A percentile compares a stretch with the other conserved stretches of the same genome.
phyloP scores from a whole-genome alignment of 805 yeast species.

The Isabelozyma pseudorhagii region DNA sequence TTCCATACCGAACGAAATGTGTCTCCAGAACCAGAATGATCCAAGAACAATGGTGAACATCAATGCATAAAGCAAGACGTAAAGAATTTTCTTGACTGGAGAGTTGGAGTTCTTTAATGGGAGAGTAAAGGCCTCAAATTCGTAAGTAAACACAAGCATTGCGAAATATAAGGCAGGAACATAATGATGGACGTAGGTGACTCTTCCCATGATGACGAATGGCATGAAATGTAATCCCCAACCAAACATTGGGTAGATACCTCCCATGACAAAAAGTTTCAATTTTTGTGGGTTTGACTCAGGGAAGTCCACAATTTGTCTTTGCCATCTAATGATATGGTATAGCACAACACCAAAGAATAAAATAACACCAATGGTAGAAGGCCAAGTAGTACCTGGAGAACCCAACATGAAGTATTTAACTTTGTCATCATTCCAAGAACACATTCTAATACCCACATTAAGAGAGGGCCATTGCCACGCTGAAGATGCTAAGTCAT shows the following conservation, averaged over 20 bases:
- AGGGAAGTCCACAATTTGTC: slow-evolving; percentile 60
- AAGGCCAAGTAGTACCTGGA: slow-evolving; percentile 70
- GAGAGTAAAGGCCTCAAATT: slow-evolving; percentile 46
- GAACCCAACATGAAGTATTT: slow-evolving; percentile 69
- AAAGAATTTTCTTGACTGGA: slow-evolving; percentile 13
- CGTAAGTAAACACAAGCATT: slow-evolving; percentile 66
- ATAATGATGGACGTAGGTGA: slow-evolving; percentile 94
- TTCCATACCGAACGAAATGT: slow-evolving; percentile 42
- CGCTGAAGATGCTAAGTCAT: slow-evolving; percentile 68
- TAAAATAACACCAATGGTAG: slow-evolving; percentile 55
- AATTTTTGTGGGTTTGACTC: slow-evolving; percentile 40
- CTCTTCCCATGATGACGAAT: slow-evolving; percentile 91
- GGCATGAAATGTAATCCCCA: slow-evolving; percentile 91
- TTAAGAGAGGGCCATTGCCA: slow-evolving; percentile 82
- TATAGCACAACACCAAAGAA: slow-evolving; percentile 47
- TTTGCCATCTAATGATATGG: slow-evolving; percentile 58
- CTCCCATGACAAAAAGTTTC: slow-evolving; percentile 62
- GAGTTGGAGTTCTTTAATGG: slow-evolving; percentile 17
- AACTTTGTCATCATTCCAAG: slow-evolving; percentile 55
- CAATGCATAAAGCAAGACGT: slow-evolving; percentile 20
- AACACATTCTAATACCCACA: slow-evolving; percentile 73
- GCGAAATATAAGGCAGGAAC: slow-evolving; percentile 95
- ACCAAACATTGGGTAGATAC: slow-evolving; percentile 81
- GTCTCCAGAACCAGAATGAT: slow-evolving; percentile 42
- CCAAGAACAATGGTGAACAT: slow-evolving; percentile 32